phyloP scores from a whole-genome alignment of 2,329 filamentous ascomycete genomes.

The Rutstroemia sp. region DNA sequence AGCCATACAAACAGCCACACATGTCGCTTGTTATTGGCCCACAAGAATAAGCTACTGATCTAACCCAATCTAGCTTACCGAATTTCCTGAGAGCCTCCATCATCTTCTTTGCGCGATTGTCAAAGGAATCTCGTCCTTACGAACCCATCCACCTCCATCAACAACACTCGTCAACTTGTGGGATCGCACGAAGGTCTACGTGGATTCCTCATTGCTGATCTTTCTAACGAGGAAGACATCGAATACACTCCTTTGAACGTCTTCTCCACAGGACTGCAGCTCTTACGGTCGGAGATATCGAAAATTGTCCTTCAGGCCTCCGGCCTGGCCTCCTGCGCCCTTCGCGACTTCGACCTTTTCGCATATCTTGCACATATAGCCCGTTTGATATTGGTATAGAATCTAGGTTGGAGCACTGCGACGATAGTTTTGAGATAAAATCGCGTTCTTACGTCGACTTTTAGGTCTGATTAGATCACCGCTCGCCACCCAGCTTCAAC shows the following conservation, averaged over 20 bases:
- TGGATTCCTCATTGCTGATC: slow-evolving; percentile 27
- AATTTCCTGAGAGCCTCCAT: slow-evolving; percentile 4
- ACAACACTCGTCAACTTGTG: slow-evolving; percentile 14
- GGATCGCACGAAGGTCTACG: slow-evolving; percentile 29
- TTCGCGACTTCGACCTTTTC: slow-evolving; percentile 22
- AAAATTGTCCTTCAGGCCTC: slow-evolving; percentile 16
- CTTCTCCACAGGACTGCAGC: slow-evolving; percentile 18
- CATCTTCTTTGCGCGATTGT: slow-evolving; percentile 8
- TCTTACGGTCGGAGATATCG: slow-evolving; percentile 17
- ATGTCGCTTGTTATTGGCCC: slow-evolving; percentile 4
- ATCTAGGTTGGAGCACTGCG: slow-evolving; percentile 4
- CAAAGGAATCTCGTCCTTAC: slow-evolving; percentile 7
- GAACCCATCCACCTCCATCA: slow-evolving; percentile 13
- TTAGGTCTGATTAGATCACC: slow-evolving; percentile 11
- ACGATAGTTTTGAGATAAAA: slow-evolving; percentile 11
- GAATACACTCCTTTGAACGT: slow-evolving; percentile 21
- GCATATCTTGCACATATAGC: slow-evolving; percentile 21
- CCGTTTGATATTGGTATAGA: slow-evolving; percentile 12
- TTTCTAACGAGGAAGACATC: slow-evolving; percentile 28
- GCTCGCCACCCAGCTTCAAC: slow-evolving; percentile 9
- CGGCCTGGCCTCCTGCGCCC: slow-evolving; percentile 27
- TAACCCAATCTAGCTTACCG: slow-evolving; percentile 1
- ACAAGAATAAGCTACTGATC: not conserved
- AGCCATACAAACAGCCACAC: not conserved
- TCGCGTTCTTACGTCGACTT: slow-evolving; percentile 20